Conservation (phyloP, 805 yeast genomes). For the Hanseniaspora hatyaiensis region DNA sequence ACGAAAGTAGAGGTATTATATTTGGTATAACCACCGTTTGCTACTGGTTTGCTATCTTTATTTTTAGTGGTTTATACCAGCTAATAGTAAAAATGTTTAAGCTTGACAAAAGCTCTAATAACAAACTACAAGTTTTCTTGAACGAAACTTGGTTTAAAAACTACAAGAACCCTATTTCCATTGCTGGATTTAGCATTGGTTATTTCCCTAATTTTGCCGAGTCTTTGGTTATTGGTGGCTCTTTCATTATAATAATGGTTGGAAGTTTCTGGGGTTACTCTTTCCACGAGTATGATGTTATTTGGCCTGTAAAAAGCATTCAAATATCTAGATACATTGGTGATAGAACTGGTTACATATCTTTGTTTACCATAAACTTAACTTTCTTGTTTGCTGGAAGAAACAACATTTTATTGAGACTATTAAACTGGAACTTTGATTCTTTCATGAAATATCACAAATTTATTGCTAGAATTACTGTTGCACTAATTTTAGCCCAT, state of each 20-base stretch:
- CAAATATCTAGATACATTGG: conserved; percentile 28
- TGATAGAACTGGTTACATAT: conserved; percentile 41
- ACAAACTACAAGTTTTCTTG: conserved; percentile 12
- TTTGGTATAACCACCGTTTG: conserved; percentile 39
- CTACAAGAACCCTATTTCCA: conserved; percentile 19
- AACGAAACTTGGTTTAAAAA: conserved; percentile 1
- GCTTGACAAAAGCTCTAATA: not conserved
- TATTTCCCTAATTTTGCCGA: conserved; percentile 12
- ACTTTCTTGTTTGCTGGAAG: conserved; percentile 55
- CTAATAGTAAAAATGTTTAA: conserved; percentile 16
- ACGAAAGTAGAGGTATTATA: conserved; percentile 33
- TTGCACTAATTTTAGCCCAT: conserved; percentile 17
- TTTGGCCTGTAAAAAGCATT: conserved; percentile 7
- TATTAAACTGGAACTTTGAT: conserved; percentile 50
- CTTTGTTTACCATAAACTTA: conserved; percentile 40
- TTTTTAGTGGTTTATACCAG: conserved; percentile 32
- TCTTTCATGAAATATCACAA: conserved; percentile 52
- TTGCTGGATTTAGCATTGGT: conserved; percentile 21
- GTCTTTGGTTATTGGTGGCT: conserved; percentile 15
- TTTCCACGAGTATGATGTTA: conserved; percentile 9
- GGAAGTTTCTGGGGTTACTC: conserved; percentile 17
- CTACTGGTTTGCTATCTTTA: conserved; percentile 38
- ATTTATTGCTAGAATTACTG: conserved; percentile 43
- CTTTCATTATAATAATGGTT: conserved; percentile 12
- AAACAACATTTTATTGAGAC: conserved; percentile 49